Evolutionary conservation across 768 basidiomycete species (phyloP).

Genomic region (Amanita exitialis): DNA sequence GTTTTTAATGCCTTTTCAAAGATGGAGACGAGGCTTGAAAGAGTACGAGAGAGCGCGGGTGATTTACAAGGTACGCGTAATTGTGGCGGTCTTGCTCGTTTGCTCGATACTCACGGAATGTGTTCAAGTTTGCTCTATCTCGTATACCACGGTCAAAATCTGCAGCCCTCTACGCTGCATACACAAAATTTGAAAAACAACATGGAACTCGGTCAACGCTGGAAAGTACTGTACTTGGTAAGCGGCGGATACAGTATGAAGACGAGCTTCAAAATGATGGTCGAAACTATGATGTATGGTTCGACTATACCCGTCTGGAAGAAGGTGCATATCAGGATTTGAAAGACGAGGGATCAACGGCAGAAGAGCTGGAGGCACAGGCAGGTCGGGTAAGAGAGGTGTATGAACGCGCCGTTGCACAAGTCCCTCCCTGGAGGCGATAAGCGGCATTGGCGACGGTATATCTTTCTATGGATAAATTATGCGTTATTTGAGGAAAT

Average conservation of each 20-base stretch:
- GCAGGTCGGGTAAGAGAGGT: conserved; percentile 75
- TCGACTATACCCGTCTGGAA: conserved; percentile 90
- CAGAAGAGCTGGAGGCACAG: conserved; percentile 58
- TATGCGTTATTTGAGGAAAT: conserved; percentile 97
- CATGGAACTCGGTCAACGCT: conserved; percentile 83
- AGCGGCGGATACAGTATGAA: conserved; percentile 97
- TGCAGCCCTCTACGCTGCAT: conserved; percentile 76
- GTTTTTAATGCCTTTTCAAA: conserved; percentile 80
- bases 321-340: conserved; percentile 78
- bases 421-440: conserved; percentile 91
- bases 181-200: conserved; percentile 98
- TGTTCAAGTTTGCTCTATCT: conserved; percentile 78
- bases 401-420: conserved; percentile 91
- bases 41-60: conserved; percentile 95
- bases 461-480: conserved; percentile 89
- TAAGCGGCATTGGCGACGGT: conserved; percentile 86
- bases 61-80: conserved; percentile 76
- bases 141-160: conserved; percentile 92
- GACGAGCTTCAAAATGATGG: conserved; percentile 90
- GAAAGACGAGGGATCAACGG: conserved; percentile 62
- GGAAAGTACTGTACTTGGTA: conserved; percentile 91
- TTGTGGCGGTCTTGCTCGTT: not conserved
- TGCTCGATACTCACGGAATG: not conserved
- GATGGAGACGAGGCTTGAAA: conserved; percentile 94
- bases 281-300: conserved; percentile 96